phyloP scores from a whole-genome alignment of 1,284 basidiomycete species.

The Entoloma clypeatum region DNA sequence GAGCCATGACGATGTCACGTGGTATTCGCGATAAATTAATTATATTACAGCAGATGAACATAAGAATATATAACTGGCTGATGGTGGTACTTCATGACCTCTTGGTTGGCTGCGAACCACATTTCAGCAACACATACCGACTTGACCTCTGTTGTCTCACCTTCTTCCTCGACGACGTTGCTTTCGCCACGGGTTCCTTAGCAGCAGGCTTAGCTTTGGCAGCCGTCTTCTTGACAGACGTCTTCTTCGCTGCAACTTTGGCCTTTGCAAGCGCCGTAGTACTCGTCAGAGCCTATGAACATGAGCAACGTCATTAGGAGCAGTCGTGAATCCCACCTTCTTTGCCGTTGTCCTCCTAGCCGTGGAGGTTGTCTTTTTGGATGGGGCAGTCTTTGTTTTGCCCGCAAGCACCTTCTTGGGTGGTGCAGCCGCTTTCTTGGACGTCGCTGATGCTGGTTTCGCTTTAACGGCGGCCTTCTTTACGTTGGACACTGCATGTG shows the following conservation, averaged over 20 bases:
- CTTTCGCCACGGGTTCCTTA: conserved; percentile 26
- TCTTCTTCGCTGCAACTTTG: conserved; percentile 50
- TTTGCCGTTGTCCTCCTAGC: conserved; percentile 50
- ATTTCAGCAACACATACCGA: neutral
- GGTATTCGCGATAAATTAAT: too few species aligned
- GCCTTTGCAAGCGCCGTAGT: conserved; percentile 40
- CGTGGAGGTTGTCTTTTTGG: conserved; percentile 46
- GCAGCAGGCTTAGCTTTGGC: conserved; percentile 24
- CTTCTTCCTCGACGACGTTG: conserved; percentile 28
- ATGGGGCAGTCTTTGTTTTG: conserved; percentile 39
- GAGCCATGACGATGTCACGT: too few species aligned
- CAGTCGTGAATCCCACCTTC: conserved; percentile 38
- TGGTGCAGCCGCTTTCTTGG: conserved; percentile 21
- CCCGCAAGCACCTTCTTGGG: conserved; percentile 35
- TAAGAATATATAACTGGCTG: conserved; percentile 2
- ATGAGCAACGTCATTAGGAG: conserved; percentile 1
- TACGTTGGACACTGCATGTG: too few species aligned
- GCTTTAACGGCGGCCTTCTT: conserved; percentile 23
- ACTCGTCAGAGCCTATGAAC: conserved; percentile 45
- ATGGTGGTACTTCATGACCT: conserved; percentile 24
- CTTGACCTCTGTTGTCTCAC: too few species aligned
- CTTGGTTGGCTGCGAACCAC: conserved; percentile 28
- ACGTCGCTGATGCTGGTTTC: conserved; percentile 10
- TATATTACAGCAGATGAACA: conserved; percentile 15
- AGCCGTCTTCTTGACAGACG: conserved; percentile 36